phyloP scores from a whole-genome alignment of 352 stramenopile genomes.

The Phytopythium kandeliae region DNA sequence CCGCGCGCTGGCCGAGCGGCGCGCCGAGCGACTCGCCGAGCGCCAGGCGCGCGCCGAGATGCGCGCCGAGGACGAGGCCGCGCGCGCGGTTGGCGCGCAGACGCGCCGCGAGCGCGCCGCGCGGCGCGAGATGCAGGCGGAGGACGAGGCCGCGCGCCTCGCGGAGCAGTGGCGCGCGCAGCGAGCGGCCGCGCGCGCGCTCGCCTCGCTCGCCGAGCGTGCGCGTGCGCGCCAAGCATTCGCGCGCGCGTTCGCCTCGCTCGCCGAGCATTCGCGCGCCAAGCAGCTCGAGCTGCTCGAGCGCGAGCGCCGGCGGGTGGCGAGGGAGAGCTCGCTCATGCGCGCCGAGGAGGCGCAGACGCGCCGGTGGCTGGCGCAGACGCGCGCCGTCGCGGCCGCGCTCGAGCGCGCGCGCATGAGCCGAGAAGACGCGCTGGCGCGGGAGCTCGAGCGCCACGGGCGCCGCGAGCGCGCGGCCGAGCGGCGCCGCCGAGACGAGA shows the following conservation, averaged over 20 bases:
- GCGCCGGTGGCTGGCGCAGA: slow-evolving; percentile 21
- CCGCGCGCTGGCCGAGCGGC: no score
- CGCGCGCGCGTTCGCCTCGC: slow-evolving; percentile 21
- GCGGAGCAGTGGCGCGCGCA: background rate
- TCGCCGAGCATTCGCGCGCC: slow-evolving; percentile 7
- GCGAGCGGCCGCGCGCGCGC: background rate
- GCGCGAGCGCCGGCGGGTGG: slow-evolving; percentile 16
- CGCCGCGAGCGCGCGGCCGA: background rate
- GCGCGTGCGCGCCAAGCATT: slow-evolving; percentile 17
- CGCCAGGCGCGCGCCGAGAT: slow-evolving; percentile 8
- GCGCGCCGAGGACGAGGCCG: slow-evolving; percentile 9
- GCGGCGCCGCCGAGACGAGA: slow-evolving; percentile 6
- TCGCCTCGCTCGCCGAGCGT: slow-evolving; percentile 11
- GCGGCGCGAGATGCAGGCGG: slow-evolving; percentile 11
- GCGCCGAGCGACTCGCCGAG: slow-evolving; percentile 5
- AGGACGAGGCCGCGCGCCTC: slow-evolving; percentile 4
- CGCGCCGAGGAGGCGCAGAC: slow-evolving; percentile 34
- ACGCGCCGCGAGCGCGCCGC: slow-evolving; percentile 5
- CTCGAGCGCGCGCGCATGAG: slow-evolving; percentile 19
- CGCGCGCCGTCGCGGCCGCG: slow-evolving; percentile 11
- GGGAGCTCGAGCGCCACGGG: background rate
- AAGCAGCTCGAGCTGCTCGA: slow-evolving; percentile 17
- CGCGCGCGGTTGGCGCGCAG: background rate
- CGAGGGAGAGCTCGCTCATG: slow-evolving; percentile 36
- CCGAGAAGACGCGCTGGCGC: slow-evolving; percentile 21